These are phyloP conservation scores for Pseudozyma tsukubaensis DNA, from an alignment of 1,284 basidiomycete genomes.

Conservation along the genomic window DNA sequence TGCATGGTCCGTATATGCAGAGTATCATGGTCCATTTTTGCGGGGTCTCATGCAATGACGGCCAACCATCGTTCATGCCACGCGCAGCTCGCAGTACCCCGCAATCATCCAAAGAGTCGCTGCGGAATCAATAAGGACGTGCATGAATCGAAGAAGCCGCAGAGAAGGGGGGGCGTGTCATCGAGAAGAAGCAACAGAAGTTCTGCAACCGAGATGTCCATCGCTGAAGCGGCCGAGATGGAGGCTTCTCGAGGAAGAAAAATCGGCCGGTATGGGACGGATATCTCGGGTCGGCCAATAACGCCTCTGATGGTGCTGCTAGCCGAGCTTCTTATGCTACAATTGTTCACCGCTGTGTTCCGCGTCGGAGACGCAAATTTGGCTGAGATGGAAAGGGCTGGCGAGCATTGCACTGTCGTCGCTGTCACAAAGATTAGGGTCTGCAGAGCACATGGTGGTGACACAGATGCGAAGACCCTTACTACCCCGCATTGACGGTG, in stretches of 20 bases:
- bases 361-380: too few species aligned
- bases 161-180: neutral
- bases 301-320: neutral
- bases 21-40: neutral
- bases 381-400: too few species aligned
- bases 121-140: neutral
- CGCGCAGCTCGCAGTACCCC: too few species aligned
- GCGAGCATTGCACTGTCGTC: too few species aligned
- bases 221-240: slow-evolving; percentile 21
- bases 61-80: too few species aligned
- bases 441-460: too few species aligned
- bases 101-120: neutral
- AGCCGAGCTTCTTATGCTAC: slow-evolving; percentile 5
- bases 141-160: neutral
- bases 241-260: neutral
- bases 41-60: neutral
- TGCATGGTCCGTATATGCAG: neutral
- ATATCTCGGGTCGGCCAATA: slow-evolving; percentile 35
- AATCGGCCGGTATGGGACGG: slow-evolving; percentile 29
- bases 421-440: too few species aligned
- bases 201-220: slow-evolving; percentile 2
- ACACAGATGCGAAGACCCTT: too few species aligned
- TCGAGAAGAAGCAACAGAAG: neutral
- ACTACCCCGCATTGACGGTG: too few species aligned
- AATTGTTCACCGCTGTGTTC: too few species aligned